Percentiles rank a stretch among this genome's conserved stretches.
These are phyloP conservation scores for Colletotrichum sp. DNA, from an alignment of 2,329 filamentous ascomycete species.

Conservation along the genomic window DNA sequence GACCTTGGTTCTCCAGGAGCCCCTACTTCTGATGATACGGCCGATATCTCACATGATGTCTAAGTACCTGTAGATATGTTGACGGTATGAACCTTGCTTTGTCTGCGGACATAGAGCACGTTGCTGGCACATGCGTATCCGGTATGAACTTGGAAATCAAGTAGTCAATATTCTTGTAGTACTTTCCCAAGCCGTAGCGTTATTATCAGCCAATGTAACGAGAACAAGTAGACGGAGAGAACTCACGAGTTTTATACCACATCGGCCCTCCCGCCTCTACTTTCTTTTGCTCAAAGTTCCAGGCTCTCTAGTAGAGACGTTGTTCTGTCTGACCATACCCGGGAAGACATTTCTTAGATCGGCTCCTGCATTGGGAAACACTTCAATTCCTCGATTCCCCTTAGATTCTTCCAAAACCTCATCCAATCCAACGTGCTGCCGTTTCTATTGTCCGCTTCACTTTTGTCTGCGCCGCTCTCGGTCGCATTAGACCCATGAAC, in stretches of 20 bases:
- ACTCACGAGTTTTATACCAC: not conserved
- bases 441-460: constrained; percentile 57
- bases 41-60: not conserved
- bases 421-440: not conserved
- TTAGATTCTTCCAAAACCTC: not conserved
- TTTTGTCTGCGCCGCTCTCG: not conserved
- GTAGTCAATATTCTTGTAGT: not conserved
- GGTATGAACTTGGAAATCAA: not conserved
- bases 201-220: not conserved
- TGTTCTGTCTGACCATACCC: constrained; percentile 68
- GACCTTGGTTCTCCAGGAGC: not conserved
- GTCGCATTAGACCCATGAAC: not conserved
- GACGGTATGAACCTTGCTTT: not conserved
- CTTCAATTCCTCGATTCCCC: not conserved
- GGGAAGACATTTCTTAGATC: constrained; percentile 76
- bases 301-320: constrained; percentile 37
- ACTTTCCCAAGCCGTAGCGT: not conserved
- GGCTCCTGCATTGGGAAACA: constrained; percentile 65
- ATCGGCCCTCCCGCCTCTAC: not conserved
- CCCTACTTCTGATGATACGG: not conserved
- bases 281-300: not conserved
- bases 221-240: not conserved
- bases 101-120: not conserved
- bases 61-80: not conserved
- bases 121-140: not conserved